These are phyloP conservation scores for Linum usitatissimum DNA, from an alignment of 345 rosid genomes.

Conservation along the genomic window DNA sequence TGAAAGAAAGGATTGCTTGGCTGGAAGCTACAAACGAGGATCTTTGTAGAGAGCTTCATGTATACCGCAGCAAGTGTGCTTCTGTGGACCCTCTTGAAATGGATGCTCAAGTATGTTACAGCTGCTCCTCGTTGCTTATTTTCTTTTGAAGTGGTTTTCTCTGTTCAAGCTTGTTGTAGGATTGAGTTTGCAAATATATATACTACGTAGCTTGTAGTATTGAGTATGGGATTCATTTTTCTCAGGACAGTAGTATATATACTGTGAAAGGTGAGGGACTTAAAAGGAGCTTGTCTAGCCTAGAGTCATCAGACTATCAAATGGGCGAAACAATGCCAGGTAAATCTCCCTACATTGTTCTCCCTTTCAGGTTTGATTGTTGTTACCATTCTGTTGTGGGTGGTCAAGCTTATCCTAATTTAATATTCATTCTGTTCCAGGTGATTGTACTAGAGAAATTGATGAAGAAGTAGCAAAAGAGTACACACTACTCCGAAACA, in stretches of 20 bases:
- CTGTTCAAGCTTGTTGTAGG: not conserved
- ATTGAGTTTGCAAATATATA: not conserved
- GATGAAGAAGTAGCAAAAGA: slow-evolving; percentile 82
- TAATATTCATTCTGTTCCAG: slow-evolving; percentile 19
- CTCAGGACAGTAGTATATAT: slow-evolving; percentile 27
- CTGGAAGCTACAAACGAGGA: slow-evolving; percentile 9
- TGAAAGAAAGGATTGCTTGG: slow-evolving; percentile 8
- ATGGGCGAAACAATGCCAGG: slow-evolving; percentile 67
- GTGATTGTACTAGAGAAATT: slow-evolving; percentile 53
- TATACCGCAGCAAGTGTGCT: slow-evolving; percentile 1
- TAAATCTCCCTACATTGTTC: slow-evolving; percentile 15
- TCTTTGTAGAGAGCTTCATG: slow-evolving; percentile 9
- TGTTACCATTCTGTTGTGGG: too few species aligned
- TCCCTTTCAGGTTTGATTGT: too few species aligned
- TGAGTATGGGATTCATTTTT: slow-evolving; percentile 7
- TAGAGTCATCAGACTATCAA: slow-evolving; percentile 55
- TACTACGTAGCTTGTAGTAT: not conserved
- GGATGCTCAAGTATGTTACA: slow-evolving; percentile 5
- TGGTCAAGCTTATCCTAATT: too few species aligned
- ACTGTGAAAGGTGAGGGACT: slow-evolving; percentile 31
- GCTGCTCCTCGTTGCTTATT: not conserved
- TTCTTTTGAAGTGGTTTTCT: not conserved
- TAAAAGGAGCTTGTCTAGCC: slow-evolving; percentile 40
- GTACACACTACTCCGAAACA: slow-evolving; percentile 75
- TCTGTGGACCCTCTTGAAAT: slow-evolving; percentile 4